Evolutionary conservation across 768 basidiomycete species (phyloP), one percentile per base, ranked within the genome.

Genomic region (Chalciporus piperatus): DNA sequence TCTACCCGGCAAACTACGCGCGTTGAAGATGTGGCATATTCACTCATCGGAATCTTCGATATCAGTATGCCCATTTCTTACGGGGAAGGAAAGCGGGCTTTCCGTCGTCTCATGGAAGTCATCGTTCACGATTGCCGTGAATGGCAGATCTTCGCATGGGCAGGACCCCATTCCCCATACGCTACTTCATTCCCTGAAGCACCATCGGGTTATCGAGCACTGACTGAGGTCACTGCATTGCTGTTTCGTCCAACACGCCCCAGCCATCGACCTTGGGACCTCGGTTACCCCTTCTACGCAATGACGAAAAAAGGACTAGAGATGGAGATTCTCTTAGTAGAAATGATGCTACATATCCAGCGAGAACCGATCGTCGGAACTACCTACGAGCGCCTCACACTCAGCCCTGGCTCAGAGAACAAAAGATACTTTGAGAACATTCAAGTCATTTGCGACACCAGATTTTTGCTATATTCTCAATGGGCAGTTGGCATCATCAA

Each of bases 401-500:
- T 61, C 37, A 51, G 50, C 23, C 59, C 62, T 8, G 40, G 51
- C 14, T 50, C 40, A 6, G 50, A 49, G 19, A 33, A 61, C 41
- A 48, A 41, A 47, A 47, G 50, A 38, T 60, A 48, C 39, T 62
- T 62, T 35, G 41, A 51, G 25, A 28, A 64, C 30, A 27, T 61
- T n/a, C 43, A 50, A 25, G 55, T 48, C 13, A 3, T 40, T 22
- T 63, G 59, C 16, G 56, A 62, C 11, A 55, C 54, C 9, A 47
- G 55, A 38, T 64, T 58, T 20, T 23, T 64, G 10, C 62, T 41
- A 32, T 58, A 55, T 45, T 64, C 62, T 2, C 62, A 25, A 25
- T 63, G 62, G 61, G 62, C 62, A 6, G 49, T 64, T 13, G 62
- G 59, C 2, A 51, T 63, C 37, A 58, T 64, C 35, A 64, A 61